These are phyloP conservation scores for Grifola frondosa DNA, from an alignment of 1,284 basidiomycete species.

Conservation along the genomic window DNA sequence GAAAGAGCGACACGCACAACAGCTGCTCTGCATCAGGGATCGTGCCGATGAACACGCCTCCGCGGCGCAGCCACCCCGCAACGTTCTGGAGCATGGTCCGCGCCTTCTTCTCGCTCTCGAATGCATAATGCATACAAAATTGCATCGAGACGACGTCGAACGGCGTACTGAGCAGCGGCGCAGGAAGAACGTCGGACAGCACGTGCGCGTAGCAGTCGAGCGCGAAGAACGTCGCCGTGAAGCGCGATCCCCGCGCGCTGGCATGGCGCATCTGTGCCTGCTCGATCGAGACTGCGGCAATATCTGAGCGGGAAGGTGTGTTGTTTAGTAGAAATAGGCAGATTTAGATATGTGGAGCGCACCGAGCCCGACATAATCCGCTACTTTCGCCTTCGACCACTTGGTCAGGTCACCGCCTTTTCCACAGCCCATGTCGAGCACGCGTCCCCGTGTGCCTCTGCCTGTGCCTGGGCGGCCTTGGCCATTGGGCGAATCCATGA, in stretches of 20 bases:
- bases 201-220: conserved; percentile 87
- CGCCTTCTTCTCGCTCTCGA: conserved; percentile 85
- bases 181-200: conserved; percentile 70
- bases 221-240: conserved; percentile 80
- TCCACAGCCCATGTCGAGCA: conserved; percentile 96
- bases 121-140: conserved; percentile 99
- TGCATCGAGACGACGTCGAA: conserved; percentile 98
- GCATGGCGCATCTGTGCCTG: conserved; percentile 76
- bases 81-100: conserved; percentile 95
- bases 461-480: conserved; percentile 33
- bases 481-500: conserved; percentile 37
- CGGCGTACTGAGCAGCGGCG: conserved; percentile 51
- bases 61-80: conserved; percentile 72
- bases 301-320: conserved; percentile 57
- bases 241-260: conserved; percentile 50
- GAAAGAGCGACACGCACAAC: conserved; percentile 51
- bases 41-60: conserved; percentile 92
- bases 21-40: conserved; percentile 86
- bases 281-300: conserved; percentile 87
- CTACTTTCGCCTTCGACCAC: conserved; percentile 88
- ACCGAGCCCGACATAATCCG: conserved; percentile 84
- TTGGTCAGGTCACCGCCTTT: conserved; percentile 98
- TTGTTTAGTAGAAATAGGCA: conserved; percentile 5
- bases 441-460: conserved; percentile 55
- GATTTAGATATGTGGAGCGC: conserved; percentile 24